Percentiles rank a stretch among this genome's conserved stretches.
These are phyloP conservation scores for Phytophthora cryptogea DNA, from an alignment of 352 stramenopile genomes.

Conservation along the genomic window DNA sequence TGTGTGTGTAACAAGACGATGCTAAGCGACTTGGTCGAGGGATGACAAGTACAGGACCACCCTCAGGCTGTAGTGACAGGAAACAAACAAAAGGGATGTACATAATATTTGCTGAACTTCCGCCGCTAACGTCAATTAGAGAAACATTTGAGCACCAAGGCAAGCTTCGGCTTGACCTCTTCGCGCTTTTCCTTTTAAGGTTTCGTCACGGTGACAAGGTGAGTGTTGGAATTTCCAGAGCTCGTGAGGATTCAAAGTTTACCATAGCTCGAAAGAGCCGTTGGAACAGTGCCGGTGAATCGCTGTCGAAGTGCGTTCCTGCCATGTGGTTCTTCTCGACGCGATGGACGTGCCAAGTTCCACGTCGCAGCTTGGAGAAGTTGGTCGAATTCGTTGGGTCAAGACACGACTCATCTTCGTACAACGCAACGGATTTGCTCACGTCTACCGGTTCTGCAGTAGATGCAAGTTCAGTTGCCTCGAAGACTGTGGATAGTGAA, in stretches of 20 bases:
- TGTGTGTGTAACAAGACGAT: constrained; percentile 22
- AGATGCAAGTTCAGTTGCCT: constrained; percentile 16
- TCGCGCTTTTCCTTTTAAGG: constrained; percentile 1
- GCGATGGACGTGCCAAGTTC: constrained; percentile 69
- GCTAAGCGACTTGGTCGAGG: constrained; percentile 14
- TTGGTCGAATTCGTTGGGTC: constrained; percentile 16
- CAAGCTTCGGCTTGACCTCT: constrained; percentile 18
- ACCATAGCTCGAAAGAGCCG: constrained; percentile 65
- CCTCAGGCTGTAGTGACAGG: constrained; percentile 29
- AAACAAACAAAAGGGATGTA: constrained; percentile 39
- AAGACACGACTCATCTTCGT: constrained; percentile 12
- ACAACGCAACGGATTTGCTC: not conserved
- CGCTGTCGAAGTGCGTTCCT: constrained; percentile 62
- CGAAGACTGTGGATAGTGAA: constrained; percentile 27
- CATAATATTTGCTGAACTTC: constrained; percentile 40
- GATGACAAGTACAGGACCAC: constrained; percentile 23
- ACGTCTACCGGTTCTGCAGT: constrained; percentile 3
- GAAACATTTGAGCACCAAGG: constrained; percentile 26
- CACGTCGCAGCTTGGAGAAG: constrained; percentile 22
- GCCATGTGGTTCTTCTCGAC: constrained; percentile 73
- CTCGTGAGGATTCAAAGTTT: constrained; percentile 37
- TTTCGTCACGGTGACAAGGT: constrained; percentile 3
- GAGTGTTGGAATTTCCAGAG: not conserved
- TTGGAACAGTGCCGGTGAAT: constrained; percentile 57
- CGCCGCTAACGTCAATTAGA: constrained; percentile 33